Conservation (phyloP, 2,329 filamentous ascomycete species). For the Clarireedia sp. region DNA sequence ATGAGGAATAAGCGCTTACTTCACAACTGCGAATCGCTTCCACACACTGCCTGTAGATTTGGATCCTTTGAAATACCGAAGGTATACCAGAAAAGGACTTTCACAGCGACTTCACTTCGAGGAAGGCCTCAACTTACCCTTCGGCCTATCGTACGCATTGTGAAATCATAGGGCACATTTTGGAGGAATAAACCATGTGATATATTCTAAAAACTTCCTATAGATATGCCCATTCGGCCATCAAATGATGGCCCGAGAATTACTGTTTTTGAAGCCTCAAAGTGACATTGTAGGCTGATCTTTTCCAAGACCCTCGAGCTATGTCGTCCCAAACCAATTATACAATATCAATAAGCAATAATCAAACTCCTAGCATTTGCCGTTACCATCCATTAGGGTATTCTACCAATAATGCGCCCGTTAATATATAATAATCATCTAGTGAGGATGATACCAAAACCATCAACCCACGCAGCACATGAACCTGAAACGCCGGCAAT, state of each 20-base stretch:
- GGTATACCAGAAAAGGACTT: too few relatives aligned
- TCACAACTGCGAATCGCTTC: too few relatives aligned
- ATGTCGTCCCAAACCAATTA: conserved; percentile 5
- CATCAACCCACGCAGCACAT: conserved; percentile 73
- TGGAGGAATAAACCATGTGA: background rate
- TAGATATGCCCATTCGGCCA: background rate
- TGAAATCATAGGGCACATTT: background rate
- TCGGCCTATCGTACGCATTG: too few relatives aligned
- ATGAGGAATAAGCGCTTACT: too few relatives aligned
- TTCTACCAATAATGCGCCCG: background rate
- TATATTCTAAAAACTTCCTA: conserved; percentile 7
- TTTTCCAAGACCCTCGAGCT: background rate
- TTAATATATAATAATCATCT: conserved; percentile 34
- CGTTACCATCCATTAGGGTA: background rate
- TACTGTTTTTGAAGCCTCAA: conserved; percentile 4
- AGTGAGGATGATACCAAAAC: conserved; percentile 74
- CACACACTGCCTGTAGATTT: background rate
- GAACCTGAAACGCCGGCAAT: conserved; percentile 84
- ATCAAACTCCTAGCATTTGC: background rate
- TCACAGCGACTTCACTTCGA: too few relatives aligned
- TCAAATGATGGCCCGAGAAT: background rate
- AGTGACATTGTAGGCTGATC: background rate
- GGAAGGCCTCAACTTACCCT: background rate
- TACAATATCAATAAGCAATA: conserved; percentile 6
- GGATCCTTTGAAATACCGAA: too few relatives aligned